Conservation (phyloP, 441 rosid species). For the Gossypium davidsonii region DNA sequence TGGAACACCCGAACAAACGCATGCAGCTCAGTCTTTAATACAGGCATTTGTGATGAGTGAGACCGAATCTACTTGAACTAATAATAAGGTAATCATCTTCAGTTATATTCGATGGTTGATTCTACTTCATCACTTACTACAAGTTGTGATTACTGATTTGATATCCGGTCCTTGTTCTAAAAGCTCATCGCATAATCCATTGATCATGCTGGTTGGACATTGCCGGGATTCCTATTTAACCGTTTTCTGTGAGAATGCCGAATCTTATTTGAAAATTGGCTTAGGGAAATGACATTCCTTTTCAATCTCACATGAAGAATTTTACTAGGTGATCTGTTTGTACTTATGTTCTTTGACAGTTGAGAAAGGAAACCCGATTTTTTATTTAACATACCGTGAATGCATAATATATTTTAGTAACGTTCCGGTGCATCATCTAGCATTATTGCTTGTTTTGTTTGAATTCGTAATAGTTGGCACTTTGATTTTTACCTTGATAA, state of each 20-base stretch:
- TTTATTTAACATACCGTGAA: not conserved
- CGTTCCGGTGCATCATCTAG: not conserved
- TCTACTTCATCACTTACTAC: not conserved
- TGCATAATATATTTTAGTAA: not conserved
- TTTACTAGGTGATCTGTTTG: conserved; percentile 5
- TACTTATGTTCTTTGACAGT: conserved; percentile 2
- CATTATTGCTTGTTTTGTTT: not conserved
- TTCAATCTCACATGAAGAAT: conserved; percentile 12
- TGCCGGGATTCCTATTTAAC: conserved; percentile 9
- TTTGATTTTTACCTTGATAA: not conserved
- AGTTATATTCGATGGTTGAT: not conserved
- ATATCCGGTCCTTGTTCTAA: not conserved
- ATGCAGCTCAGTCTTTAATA: conserved; percentile 81
- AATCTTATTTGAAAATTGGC: conserved; percentile 19
- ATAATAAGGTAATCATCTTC: conserved; percentile 12
- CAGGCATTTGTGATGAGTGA: conserved; percentile 80
- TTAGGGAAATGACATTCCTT: conserved; percentile 11
- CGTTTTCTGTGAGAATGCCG: conserved; percentile 20
- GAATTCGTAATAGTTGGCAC: not conserved
- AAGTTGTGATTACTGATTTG: not conserved
- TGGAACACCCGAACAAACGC: conserved; percentile 83
- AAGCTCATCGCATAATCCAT: conserved; percentile 7
- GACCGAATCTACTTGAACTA: conserved; percentile 36
- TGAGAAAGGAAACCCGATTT: not conserved
- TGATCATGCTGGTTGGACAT: conserved; percentile 23